Conservation (phyloP, 2,329 filamentous ascomycete species). For the Zasmidium citrigriseum region DNA sequence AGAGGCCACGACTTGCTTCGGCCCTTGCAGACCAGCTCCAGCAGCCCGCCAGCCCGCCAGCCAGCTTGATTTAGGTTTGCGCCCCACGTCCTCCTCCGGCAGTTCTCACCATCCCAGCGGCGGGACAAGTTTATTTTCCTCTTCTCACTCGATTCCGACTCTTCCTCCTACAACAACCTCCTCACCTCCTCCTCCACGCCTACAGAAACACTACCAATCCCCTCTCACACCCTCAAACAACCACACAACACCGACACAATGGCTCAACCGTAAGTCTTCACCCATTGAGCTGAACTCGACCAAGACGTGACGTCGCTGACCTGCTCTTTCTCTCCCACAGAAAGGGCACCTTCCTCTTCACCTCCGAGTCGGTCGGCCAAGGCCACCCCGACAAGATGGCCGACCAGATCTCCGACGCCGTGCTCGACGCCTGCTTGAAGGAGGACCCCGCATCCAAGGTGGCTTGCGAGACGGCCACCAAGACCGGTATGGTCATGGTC, state of each 20-base stretch:
- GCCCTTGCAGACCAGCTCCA: neutral
- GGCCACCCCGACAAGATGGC: conserved; percentile 39
- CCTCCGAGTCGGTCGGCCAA: conserved; percentile 53
- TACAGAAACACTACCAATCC: neutral
- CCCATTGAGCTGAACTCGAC: neutral
- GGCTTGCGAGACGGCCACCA: conserved; percentile 98
- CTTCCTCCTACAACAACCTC: conserved; percentile 8
- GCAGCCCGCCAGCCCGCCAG: neutral
- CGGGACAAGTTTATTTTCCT: conserved; percentile 8
- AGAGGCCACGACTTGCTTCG: conserved; percentile 4
- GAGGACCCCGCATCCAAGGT: conserved; percentile 97
- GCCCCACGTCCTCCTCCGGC: neutral
- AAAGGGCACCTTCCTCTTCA: conserved; percentile 41
- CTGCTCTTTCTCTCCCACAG: conserved; percentile 9
- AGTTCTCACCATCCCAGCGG: neutral
- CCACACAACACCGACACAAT: neutral
- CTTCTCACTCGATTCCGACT: conserved; percentile 2
- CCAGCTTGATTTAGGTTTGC: neutral
- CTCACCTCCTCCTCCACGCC: neutral
- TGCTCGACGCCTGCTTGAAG: conserved; percentile 94
- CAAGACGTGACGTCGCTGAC: conserved; percentile 12
- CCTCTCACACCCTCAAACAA: neutral
- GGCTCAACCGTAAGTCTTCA: conserved; percentile 3
- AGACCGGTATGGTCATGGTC: conserved; percentile 99
- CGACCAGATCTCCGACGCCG: conserved; percentile 96